phyloP scores from a whole-genome alignment of 495 filamentous ascomycete species.

The Venustampulla echinocandica region DNA sequence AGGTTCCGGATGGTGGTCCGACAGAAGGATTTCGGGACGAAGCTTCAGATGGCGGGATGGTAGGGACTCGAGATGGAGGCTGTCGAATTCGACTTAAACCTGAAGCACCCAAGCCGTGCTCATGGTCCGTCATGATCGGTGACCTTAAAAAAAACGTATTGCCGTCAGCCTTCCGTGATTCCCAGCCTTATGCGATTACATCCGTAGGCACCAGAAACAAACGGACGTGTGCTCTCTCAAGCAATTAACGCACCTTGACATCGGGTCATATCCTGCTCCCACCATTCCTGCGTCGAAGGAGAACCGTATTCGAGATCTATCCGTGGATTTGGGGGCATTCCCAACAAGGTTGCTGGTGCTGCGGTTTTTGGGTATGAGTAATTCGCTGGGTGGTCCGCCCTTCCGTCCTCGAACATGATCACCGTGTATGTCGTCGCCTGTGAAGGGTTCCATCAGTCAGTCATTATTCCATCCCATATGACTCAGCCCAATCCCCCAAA shows the following conservation, averaged over 20 bases:
- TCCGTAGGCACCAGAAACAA: slow-evolving; percentile 24
- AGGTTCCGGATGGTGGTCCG: slow-evolving; percentile 53
- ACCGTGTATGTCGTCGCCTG: slow-evolving; percentile 18
- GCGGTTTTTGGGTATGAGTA: slow-evolving; percentile 50
- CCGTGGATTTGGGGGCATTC: slow-evolving; percentile 24
- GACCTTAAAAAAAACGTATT: slow-evolving; percentile 27
- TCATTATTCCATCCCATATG: neutral
- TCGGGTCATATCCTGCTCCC: slow-evolving; percentile 38
- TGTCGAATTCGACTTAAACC: slow-evolving; percentile 91
- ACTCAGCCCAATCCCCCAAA: neutral
- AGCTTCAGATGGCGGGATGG: slow-evolving; percentile 45
- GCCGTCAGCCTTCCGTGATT: slow-evolving; percentile 11
- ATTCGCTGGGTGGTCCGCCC: slow-evolving; percentile 3
- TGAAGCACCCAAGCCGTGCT: slow-evolving; percentile 53
- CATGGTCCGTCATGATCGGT: slow-evolving; percentile 47
- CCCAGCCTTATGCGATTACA: slow-evolving; percentile 21
- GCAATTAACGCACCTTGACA: slow-evolving; percentile 36
- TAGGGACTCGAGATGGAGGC: slow-evolving; percentile 53
- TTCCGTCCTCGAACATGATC: slow-evolving; percentile 10
- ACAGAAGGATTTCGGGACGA: slow-evolving; percentile 56
- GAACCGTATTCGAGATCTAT: slow-evolving; percentile 40
- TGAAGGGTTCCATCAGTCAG: slow-evolving; percentile 7
- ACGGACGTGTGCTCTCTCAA: too few species aligned
- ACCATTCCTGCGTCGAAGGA: slow-evolving; percentile 46
- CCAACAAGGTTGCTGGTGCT: slow-evolving; percentile 54